These are phyloP conservation scores for Aspergillus sp. DNA, from an alignment of 2,329 filamentous ascomycete genomes.

Conservation along the genomic window DNA sequence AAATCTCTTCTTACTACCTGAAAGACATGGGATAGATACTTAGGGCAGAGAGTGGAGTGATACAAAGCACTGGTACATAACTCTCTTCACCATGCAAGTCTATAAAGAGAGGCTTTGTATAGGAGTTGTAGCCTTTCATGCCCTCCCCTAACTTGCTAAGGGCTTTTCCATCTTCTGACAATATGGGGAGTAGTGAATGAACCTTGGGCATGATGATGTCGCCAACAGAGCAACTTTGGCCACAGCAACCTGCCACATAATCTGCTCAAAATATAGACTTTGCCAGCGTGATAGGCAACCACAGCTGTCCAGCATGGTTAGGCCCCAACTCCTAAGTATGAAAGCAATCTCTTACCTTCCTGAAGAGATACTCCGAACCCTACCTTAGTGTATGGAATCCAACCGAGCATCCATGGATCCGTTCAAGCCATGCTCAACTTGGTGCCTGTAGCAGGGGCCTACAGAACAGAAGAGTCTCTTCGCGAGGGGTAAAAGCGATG, in stretches of 20 bases:
- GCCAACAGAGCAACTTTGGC: neutral
- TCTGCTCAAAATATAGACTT: neutral
- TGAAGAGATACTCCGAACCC: too few species aligned
- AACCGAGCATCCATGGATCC: too few species aligned
- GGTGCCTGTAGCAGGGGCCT: too few species aligned
- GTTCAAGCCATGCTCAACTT: too few species aligned
- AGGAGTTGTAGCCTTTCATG: neutral
- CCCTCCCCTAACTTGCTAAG: neutral
- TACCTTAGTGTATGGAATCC: too few species aligned
- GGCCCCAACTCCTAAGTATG: neutral
- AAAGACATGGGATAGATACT: neutral
- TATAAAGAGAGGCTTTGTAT: neutral
- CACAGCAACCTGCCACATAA: neutral
- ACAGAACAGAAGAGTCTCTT: too few species aligned
- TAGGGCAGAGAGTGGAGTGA: neutral
- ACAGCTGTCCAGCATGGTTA: neutral
- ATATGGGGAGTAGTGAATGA: neutral
- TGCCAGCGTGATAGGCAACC: neutral
- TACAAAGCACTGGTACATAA: neutral
- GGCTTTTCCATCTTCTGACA: neutral
- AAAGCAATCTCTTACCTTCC: neutral
- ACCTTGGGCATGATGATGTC: constrained; percentile 1
- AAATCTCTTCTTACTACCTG: neutral
- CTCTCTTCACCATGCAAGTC: neutral
- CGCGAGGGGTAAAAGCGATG: too few species aligned